These are phyloP conservation scores for Camelina laxa DNA, from an alignment of 345 rosid species.

Conservation along the genomic window DNA sequence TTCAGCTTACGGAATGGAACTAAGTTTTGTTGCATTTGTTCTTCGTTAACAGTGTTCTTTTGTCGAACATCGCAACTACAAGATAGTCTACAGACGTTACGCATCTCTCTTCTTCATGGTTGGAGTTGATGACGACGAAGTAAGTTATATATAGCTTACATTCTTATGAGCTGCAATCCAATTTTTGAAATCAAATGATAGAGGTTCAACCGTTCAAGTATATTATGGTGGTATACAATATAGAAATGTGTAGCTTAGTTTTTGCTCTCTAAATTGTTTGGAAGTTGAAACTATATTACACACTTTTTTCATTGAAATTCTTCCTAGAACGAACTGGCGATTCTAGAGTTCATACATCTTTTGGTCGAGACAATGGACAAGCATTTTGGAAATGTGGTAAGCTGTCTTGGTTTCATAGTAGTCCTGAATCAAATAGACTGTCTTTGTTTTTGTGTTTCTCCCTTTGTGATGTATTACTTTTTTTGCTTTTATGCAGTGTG, in stretches of 20 bases:
- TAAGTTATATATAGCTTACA: conserved; percentile 43
- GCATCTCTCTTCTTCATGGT: conserved; percentile 96
- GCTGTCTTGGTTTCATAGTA: conserved; percentile 25
- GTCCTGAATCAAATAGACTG: not conserved
- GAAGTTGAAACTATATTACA: not conserved
- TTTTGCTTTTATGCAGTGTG: conserved; percentile 59
- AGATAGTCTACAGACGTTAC: conserved; percentile 91
- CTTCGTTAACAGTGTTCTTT: conserved; percentile 75
- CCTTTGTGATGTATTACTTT: conserved; percentile 5
- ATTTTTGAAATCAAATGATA: not conserved
- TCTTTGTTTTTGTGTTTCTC: conserved; percentile 10
- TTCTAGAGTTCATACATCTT: conserved; percentile 93
- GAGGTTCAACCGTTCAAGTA: not conserved
- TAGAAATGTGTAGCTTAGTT: not conserved
- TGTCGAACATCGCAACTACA: conserved; percentile 98
- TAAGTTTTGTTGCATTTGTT: conserved; percentile 8
- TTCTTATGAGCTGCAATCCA: not conserved
- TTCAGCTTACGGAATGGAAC: not conserved
- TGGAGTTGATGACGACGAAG: conserved; percentile 96
- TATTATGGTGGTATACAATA: not conserved
- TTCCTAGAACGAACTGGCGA: conserved; percentile 84
- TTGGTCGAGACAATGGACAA: conserved; percentile 97
- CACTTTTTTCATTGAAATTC: not conserved
- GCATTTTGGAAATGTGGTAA: conserved; percentile 97
- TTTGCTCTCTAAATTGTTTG: conserved; percentile 11